Percentiles rank a stretch among this genome's conserved stretches.
phyloP scores from a whole-genome alignment of 225 moss, liverwort and hornwort genomes.

The Climacium dendroides region DNA sequence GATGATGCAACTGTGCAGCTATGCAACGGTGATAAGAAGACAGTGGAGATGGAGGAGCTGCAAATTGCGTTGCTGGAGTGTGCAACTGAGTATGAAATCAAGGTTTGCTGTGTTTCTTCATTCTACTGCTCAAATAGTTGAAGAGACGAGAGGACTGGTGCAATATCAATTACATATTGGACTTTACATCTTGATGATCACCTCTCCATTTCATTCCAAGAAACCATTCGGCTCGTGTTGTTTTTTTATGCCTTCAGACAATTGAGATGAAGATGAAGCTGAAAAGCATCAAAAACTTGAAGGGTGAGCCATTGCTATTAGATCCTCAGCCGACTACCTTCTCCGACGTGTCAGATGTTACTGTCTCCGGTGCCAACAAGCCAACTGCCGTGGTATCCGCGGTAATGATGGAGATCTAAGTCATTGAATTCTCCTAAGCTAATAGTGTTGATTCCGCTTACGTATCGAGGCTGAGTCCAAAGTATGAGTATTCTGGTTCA shows the following conservation, averaged over 20 bases:
- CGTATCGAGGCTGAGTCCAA: neutral
- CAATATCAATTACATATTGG: neutral
- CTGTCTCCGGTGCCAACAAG: neutral
- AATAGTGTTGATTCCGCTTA: neutral
- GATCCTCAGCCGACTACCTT: neutral
- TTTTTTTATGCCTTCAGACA: slow-evolving; percentile 31
- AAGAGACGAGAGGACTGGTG: neutral
- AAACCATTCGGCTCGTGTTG: neutral
- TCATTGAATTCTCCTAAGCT: neutral
- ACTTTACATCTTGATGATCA: neutral
- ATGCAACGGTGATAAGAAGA: neutral
- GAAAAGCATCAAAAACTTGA: slow-evolving; percentile 48
- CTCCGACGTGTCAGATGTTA: neutral
- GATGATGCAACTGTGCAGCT: neutral
- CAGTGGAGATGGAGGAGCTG: slow-evolving; percentile 60
- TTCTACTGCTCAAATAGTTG: neutral
- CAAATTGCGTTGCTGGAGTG: slow-evolving; percentile 92
- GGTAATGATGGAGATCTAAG: slow-evolving; percentile 2
- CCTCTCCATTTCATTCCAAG: neutral
- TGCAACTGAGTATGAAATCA: slow-evolving; percentile 93
- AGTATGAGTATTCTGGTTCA: neutral
- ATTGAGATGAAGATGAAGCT: slow-evolving; percentile 92
- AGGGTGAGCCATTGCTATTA: neutral
- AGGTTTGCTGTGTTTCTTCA: slow-evolving; percentile 20
- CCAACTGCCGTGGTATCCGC: neutral